Evolutionary conservation across 805 yeast species (phyloP).

Genomic region (Starmera caribaea): DNA sequence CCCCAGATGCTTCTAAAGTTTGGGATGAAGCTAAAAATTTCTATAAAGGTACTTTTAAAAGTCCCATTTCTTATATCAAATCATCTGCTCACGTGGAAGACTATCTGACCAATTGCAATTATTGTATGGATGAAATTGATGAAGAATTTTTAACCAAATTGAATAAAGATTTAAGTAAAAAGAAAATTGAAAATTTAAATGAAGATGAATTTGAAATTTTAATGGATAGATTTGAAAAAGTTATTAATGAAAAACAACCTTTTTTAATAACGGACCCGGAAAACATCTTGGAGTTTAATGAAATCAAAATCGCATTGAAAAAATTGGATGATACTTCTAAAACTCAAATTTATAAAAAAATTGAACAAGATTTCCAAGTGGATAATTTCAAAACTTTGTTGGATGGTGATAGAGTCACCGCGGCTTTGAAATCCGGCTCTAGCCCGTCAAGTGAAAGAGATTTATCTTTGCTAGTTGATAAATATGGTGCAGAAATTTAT

Average conservation of each 20-base stretch:
- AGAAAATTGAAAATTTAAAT: slow-evolving; percentile 30
- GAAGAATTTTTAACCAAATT: slow-evolving; percentile 48
- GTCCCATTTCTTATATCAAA: slow-evolving; percentile 75
- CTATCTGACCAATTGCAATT: slow-evolving; percentile 65
- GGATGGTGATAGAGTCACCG: slow-evolving; percentile 22
- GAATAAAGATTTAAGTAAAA: slow-evolving; percentile 22
- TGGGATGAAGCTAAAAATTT: slow-evolving; percentile 74
- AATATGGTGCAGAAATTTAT: slow-evolving; percentile 61
- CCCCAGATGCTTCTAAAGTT: slow-evolving; percentile 84
- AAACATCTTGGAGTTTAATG: slow-evolving; percentile 62
- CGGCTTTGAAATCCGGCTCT: too few species aligned
- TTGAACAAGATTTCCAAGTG: slow-evolving; percentile 46
- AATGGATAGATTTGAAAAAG: slow-evolving; percentile 62
- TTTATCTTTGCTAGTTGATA: slow-evolving; percentile 36
- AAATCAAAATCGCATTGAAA: slow-evolving; percentile 44
- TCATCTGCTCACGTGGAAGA: slow-evolving; percentile 96
- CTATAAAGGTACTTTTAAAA: slow-evolving; percentile 56
- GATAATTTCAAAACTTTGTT: slow-evolving; percentile 51
- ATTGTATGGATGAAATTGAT: slow-evolving; percentile 86
- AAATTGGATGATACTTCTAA: slow-evolving; percentile 38
- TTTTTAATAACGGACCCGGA: slow-evolving; percentile 78
- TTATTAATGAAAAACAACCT: slow-evolving; percentile 77
- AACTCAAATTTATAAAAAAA: slow-evolving; percentile 43
- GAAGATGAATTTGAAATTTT: slow-evolving; percentile 84
- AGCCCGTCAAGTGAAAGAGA: slow-evolving; percentile 30